Conservation (phyloP, 495 filamentous ascomycete genomes). For the Penicillium longicatenatum region DNA sequence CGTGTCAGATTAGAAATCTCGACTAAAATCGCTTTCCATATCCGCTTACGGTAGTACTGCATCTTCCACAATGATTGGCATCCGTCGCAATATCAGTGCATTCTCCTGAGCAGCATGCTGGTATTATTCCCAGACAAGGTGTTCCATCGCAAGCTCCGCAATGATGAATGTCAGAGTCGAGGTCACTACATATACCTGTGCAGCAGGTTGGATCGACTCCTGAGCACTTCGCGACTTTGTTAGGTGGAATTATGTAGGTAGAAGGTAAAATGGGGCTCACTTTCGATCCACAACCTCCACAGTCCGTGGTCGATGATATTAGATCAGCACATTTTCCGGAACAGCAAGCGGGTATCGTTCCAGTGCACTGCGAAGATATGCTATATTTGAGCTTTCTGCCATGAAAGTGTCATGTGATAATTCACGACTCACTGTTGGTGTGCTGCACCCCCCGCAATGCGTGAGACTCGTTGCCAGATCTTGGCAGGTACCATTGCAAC, state of each 20-base stretch:
- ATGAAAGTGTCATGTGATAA: neutral
- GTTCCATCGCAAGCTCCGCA: slow-evolving; percentile 14
- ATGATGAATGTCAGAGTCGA: slow-evolving; percentile 5
- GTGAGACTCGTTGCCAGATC: slow-evolving; percentile 6
- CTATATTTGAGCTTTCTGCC: too few relatives aligned
- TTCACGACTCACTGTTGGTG: slow-evolving; percentile 4
- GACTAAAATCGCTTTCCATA: neutral
- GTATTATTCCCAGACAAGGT: slow-evolving; percentile 14
- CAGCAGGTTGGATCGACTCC: slow-evolving; percentile 18
- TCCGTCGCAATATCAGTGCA: slow-evolving; percentile 19
- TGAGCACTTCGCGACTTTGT: slow-evolving; percentile 9
- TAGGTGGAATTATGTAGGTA: neutral
- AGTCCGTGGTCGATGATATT: slow-evolving; percentile 9
- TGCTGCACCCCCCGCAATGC: slow-evolving; percentile 19
- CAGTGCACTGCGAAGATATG: slow-evolving; percentile 11
- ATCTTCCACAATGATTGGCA: slow-evolving; percentile 19
- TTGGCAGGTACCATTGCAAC: slow-evolving; percentile 18
- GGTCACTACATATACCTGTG: slow-evolving; percentile 15
- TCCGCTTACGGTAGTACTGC: slow-evolving; percentile 8
- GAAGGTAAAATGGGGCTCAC: neutral
- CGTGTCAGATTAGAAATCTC: neutral
- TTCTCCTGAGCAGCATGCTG: slow-evolving; percentile 18
- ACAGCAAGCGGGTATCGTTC: slow-evolving; percentile 20
- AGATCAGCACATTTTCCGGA: slow-evolving; percentile 17
- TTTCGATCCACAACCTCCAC: slow-evolving; percentile 15